Percentiles rank a stretch among this genome's conserved stretches.
Evolutionary conservation across 1,139 yeast species (phyloP).

Genomic region (Blastobotrys proliferans): DNA sequence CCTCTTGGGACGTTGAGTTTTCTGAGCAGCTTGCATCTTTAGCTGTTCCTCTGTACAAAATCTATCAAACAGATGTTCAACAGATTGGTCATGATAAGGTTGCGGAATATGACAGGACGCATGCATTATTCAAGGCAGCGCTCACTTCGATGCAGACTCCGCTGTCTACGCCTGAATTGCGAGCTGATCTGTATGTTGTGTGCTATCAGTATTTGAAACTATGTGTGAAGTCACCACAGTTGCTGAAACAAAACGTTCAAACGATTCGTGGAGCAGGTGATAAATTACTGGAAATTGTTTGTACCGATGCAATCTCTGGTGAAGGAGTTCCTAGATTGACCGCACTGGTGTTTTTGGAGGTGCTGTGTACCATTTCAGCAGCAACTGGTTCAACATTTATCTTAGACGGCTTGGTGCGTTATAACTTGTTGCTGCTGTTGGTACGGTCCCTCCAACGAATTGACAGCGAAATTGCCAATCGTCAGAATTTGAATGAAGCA

Average conservation of each 20-base stretch:
- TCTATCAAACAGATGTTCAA: slow-evolving; percentile 47
- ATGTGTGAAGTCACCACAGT: slow-evolving; percentile 34
- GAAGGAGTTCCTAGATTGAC: slow-evolving; percentile 78
- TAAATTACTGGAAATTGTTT: slow-evolving; percentile 57
- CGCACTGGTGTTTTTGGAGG: slow-evolving; percentile 68
- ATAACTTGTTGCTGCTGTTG: slow-evolving; percentile 60
- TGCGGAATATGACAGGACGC: slow-evolving; percentile 46
- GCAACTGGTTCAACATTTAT: slow-evolving; percentile 51
- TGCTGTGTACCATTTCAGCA: slow-evolving; percentile 57
- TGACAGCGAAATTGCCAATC: slow-evolving; percentile 51
- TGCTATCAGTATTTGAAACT: slow-evolving; percentile 56
- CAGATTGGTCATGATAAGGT: slow-evolving; percentile 34
- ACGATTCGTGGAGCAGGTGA: slow-evolving; percentile 58
- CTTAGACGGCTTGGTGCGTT: slow-evolving; percentile 56
- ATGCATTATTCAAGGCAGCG: slow-evolving; percentile 69
- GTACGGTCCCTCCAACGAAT: slow-evolving; percentile 65
- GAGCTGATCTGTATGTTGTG: slow-evolving; percentile 76
- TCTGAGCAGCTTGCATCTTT: slow-evolving; percentile 76
- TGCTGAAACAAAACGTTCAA: slow-evolving; percentile 46
- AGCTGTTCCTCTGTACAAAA: slow-evolving; percentile 65
- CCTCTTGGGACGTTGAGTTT: slow-evolving; percentile 60
- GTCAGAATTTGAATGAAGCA: slow-evolving; percentile 18
- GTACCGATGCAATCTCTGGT: slow-evolving; percentile 75
- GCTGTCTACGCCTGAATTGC: slow-evolving; percentile 57
- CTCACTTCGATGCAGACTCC: slow-evolving; percentile 69